Evolutionary conservation across 2,329 filamentous ascomycete genomes (phyloP), one percentile per base, ranked within the genome.

Genomic region (Calycina marina): DNA sequence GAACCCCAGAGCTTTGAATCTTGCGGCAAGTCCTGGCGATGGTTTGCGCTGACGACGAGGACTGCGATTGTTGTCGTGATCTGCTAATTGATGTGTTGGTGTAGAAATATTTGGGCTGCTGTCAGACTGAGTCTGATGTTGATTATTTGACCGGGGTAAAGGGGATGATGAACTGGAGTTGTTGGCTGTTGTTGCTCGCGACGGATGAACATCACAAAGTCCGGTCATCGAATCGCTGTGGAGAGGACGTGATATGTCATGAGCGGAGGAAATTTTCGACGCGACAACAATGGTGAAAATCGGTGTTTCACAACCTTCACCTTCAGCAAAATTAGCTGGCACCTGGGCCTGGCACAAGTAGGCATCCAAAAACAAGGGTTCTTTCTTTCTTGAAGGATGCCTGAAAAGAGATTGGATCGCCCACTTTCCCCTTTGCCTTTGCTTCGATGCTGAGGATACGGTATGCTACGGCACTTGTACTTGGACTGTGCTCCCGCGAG

Each of bases 1-100:
- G 40, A 77, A 74, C 24, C 72, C 72, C 27, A 77, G 59, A 25
- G 72, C 72, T 49, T 72, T 75, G 34, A 77, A 62, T 49, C 72
- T 69, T 38, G 71, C 72, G 43, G 72, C 72, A 31, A 77, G 59
- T 24, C 72, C 72, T 25, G 72, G 72, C 8, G 72, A 75, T 2
- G 72, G 68, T 51, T 72, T 75, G 46, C 72, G 69, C 35, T 47
- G 39, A 29, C 41, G 37, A 39, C 46, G 45, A 28, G 40, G 38
- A 37, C 40, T 45, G 31, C 39, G 39, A 32, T 42, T 33, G 14
- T 45, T 43, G 28, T 22, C 42, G 30, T 20, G 35, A 28, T 45
- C 37, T 34, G 32, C 24, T 14, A 41, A n/a, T 22, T 22, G 20
- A 22, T 8, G n/a, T 22, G 20, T 22, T 22, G 20, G 8, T 22